These are phyloP conservation scores for Neofusicoccum ribis DNA, from an alignment of 2,329 filamentous ascomycete genomes.

Conservation along the genomic window DNA sequence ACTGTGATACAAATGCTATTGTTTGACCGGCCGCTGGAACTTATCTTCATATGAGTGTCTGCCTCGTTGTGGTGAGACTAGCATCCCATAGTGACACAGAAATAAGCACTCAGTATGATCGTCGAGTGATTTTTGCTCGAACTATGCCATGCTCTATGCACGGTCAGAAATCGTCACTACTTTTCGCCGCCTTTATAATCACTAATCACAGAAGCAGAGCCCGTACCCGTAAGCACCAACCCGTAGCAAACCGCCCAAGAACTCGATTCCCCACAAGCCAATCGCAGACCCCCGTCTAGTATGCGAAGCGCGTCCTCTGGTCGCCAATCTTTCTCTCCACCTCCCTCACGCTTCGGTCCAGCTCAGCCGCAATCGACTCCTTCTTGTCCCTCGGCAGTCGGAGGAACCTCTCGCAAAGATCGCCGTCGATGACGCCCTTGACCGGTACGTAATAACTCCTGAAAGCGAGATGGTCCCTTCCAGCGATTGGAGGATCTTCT, in stretches of 20 bases:
- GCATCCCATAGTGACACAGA: background rate
- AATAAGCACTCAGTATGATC: background rate
- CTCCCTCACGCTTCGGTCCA: constrained; percentile 86
- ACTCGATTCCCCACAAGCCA: background rate
- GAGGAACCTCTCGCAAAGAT: constrained; percentile 90
- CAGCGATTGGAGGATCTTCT: constrained; percentile 84
- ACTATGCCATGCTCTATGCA: background rate
- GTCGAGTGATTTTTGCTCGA: background rate
- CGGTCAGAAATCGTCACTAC: background rate
- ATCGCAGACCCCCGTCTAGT: background rate
- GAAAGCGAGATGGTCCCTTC: constrained; percentile 93
- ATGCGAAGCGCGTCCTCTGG: constrained; percentile 29
- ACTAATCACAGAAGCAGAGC: constrained; percentile 10
- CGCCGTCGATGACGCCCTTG: constrained; percentile 95
- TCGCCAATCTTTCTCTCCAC: constrained; percentile 86
- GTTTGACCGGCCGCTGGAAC: no score
- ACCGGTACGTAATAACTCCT: constrained; percentile 93
- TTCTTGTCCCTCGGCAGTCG: constrained; percentile 85
- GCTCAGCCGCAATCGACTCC: constrained; percentile 88
- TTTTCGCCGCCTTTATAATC: constrained; percentile 1
- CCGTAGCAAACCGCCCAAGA: background rate
- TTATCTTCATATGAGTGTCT: background rate
- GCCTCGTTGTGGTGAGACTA: background rate
- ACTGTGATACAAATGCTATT: background rate
- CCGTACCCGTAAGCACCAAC: constrained; percentile 3